phyloP scores from a whole-genome alignment of 805 yeast species.

The Hyphopichia homilentoma region DNA sequence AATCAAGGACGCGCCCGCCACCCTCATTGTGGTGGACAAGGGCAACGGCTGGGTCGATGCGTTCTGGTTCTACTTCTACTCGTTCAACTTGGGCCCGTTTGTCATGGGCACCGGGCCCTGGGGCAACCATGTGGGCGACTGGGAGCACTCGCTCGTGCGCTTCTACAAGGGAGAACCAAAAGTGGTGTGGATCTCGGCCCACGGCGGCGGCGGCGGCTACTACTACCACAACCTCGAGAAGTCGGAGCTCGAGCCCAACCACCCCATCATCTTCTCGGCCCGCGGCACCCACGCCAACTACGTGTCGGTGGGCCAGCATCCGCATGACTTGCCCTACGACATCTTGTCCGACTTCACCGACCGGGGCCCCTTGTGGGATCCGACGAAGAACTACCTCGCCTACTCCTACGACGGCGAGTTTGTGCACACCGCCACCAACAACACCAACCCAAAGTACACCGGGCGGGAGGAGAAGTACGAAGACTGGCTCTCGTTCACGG shows the following conservation, averaged over 20 bases:
- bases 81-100: constrained; percentile 92
- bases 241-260: constrained; percentile 37
- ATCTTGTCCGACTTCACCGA: constrained; percentile 92
- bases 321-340: constrained; percentile 91
- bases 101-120: constrained; percentile 98
- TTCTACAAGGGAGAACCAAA: constrained; percentile 78
- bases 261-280: constrained; percentile 83
- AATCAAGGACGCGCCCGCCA: constrained; percentile 74
- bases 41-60: constrained; percentile 96
- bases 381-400: constrained; percentile 73
- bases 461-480: constrained; percentile 56
- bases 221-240: constrained; percentile 73
- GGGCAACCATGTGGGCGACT: constrained; percentile 96
- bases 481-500: constrained; percentile 75
- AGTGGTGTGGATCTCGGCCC: constrained; percentile 95
- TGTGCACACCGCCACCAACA: constrained; percentile 39
- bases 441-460: constrained; percentile 40
- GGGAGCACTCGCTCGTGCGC: constrained; percentile 93
- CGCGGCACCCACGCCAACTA: constrained; percentile 98
- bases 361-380: constrained; percentile 95
- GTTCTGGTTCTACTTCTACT: constrained; percentile 93
- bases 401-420: constrained; percentile 69
- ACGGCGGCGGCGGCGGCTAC: constrained; percentile 95
- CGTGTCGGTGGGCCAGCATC: constrained; percentile 92
- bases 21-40: constrained; percentile 80